Evolutionary conservation across 192 early-diverging fungal genomes (phyloP).

Genomic region (Umbelopsis sp.): DNA sequence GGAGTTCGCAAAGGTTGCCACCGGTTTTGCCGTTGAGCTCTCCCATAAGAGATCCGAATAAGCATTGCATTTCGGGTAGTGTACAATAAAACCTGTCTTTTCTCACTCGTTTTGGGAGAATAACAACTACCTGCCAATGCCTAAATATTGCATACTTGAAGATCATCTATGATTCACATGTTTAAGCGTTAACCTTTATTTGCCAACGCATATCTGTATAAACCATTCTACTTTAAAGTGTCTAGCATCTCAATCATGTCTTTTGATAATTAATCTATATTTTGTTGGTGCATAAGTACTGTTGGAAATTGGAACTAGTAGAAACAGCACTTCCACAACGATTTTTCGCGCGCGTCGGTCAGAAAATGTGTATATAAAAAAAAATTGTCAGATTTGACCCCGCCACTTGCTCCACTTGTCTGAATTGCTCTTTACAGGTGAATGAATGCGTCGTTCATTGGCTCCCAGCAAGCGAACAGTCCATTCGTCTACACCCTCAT

Average conservation of each 20-base stretch:
- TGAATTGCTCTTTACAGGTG: not conserved
- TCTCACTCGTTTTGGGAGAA: not conserved
- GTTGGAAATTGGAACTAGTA: no score
- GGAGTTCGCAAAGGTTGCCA: conserved; percentile 81
- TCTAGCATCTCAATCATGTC: no score
- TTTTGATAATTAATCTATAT: no score
- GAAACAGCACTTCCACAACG: no score
- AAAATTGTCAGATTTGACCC: not conserved
- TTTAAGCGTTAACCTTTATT: no score
- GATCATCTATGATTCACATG: no score
- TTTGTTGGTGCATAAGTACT: no score
- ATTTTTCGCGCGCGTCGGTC: no score
- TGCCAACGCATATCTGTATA: no score
- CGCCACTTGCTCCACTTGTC: not conserved
- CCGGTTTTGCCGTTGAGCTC: conserved; percentile 88
- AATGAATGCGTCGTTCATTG: conserved; percentile 11
- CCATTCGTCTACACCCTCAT: not conserved
- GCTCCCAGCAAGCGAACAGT: conserved; percentile 1
- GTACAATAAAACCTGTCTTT: not conserved
- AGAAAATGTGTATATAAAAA: no score
- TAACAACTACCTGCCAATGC: not conserved
- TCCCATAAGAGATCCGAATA: conserved; percentile 40
- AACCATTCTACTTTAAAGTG: no score
- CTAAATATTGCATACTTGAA: not conserved
- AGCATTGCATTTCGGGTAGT: not conserved